Conservation (phyloP, 768 basidiomycete species). For the Termitomyces sp. region DNA sequence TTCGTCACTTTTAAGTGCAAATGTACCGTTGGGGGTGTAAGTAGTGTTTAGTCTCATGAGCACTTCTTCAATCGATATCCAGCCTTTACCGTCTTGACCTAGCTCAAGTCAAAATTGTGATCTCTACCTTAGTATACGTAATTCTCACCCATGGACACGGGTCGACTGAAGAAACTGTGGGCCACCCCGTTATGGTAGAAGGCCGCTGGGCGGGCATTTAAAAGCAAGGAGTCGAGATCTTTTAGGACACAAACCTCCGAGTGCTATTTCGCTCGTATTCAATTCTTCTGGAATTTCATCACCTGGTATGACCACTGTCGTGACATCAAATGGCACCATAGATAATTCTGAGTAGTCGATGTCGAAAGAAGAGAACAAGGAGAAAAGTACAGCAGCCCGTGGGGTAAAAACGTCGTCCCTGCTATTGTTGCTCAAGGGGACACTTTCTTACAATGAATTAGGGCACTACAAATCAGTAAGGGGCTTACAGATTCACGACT, state of each 20-base stretch:
- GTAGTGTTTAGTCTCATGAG: constrained; percentile 31
- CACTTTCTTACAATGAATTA: constrained; percentile 4
- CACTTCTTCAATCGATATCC: constrained; percentile 26
- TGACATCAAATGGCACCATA: constrained; percentile 17
- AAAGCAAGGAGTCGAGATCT: neutral
- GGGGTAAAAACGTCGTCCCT: constrained; percentile 32
- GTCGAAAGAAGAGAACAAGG: constrained; percentile 26
- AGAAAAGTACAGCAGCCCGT: constrained; percentile 22
- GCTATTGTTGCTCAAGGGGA: constrained; percentile 15
- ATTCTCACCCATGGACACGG: constrained; percentile 22
- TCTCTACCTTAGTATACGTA: neutral
- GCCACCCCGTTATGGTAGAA: constrained; percentile 29
- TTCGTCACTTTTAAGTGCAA: constrained; percentile 15
- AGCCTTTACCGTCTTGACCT: constrained; percentile 27
- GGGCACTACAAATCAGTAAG: neutral
- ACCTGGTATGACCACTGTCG: constrained; percentile 11
- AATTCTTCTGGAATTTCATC: constrained; percentile 21
- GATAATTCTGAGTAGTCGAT: constrained; percentile 22
- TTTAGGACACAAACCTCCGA: constrained; percentile 16
- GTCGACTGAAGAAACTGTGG: constrained; percentile 19
- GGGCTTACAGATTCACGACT: constrained; percentile 24
- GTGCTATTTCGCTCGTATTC: constrained; percentile 16
- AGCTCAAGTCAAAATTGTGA: neutral
- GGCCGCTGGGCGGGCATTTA: constrained; percentile 13
- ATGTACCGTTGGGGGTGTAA: constrained; percentile 26